phyloP scores from a whole-genome alignment of 768 basidiomycete genomes.

The Dentipellis sp. region DNA sequence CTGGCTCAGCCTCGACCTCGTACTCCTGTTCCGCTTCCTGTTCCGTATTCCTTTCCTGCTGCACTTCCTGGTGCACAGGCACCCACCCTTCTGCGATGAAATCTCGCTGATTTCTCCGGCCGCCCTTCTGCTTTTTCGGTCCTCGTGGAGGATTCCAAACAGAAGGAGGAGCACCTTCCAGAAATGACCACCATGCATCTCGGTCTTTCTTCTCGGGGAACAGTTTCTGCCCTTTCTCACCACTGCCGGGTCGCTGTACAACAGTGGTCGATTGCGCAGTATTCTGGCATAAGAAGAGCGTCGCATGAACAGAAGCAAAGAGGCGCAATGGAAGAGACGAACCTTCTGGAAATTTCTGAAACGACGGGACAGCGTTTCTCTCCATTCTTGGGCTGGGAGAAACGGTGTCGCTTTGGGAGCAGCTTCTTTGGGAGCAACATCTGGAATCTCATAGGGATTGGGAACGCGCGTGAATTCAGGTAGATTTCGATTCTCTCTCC shows the following conservation, averaged over 20 bases:
- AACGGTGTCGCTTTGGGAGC: constrained; percentile 18
- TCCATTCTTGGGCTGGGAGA: constrained; percentile 66
- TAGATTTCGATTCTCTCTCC: constrained; percentile 60
- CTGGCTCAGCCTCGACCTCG: background rate
- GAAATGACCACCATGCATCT: constrained; percentile 73
- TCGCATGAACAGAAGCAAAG: background rate
- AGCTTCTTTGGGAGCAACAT: constrained; percentile 9
- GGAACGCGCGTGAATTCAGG: constrained; percentile 55
- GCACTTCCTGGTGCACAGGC: background rate
- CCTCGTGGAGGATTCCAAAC: constrained; percentile 54
- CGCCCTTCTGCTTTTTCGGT: constrained; percentile 18
- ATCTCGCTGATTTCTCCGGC: constrained; percentile 6
- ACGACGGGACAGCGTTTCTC: constrained; percentile 40
- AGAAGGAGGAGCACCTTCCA: constrained; percentile 57
- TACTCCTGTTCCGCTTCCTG: background rate
- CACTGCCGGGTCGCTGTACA: constrained; percentile 25
- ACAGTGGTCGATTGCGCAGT: constrained; percentile 50
- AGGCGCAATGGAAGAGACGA: constrained; percentile 8
- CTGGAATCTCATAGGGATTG: constrained; percentile 52
- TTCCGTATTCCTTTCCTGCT: background rate
- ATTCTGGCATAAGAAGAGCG: constrained; percentile 39
- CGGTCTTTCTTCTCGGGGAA: constrained; percentile 68
- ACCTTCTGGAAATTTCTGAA: constrained; percentile 66
- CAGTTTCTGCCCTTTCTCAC: constrained; percentile 18
- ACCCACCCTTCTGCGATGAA: background rate